Conservation (phyloP, 345 rosid genomes). For the Camelina sativa region DNA sequence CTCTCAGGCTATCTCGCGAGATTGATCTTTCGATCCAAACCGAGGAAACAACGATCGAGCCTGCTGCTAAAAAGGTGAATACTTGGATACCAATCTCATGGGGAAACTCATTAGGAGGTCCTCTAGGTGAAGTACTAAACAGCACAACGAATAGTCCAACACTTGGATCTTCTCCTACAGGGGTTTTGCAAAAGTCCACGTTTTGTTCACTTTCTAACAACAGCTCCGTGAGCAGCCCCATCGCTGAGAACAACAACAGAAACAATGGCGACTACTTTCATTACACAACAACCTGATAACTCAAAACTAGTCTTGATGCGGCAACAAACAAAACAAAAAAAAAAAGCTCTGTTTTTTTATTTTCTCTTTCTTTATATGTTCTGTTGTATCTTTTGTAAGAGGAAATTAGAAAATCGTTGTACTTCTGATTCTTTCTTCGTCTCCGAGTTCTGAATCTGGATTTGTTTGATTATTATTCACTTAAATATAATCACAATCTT, state of each 20-base stretch:
- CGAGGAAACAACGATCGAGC: conserved; percentile 36
- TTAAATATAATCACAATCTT: conserved; percentile 17
- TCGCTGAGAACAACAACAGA: conserved; percentile 46
- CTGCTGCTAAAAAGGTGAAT: conserved; percentile 46
- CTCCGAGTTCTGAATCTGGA: neutral
- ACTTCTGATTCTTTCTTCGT: conserved; percentile 6
- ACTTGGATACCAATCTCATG: conserved; percentile 61
- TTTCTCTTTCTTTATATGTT: neutral
- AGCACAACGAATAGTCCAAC: conserved; percentile 51
- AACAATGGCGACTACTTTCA: conserved; percentile 45
- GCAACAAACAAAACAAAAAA: neutral
- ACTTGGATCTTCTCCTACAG: conserved; percentile 62
- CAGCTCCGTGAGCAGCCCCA: conserved; percentile 64
- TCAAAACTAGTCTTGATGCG: neutral
- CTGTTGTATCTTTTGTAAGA: neutral
- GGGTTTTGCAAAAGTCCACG: conserved; percentile 60
- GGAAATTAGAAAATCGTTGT: conserved; percentile 21
- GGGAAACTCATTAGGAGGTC: conserved; percentile 66
- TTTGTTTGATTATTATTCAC: neutral
- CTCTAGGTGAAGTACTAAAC: conserved; percentile 67
- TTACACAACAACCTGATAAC: conserved; percentile 39
- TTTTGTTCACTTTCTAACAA: conserved; percentile 64
- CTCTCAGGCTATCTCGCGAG: conserved; percentile 60
- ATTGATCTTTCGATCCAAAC: conserved; percentile 46
- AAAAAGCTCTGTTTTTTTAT: neutral